Base-by-base conservation (phyloP, 108 stramenopile genomes). In the Pseudonitzschia multiseries region DNA sequence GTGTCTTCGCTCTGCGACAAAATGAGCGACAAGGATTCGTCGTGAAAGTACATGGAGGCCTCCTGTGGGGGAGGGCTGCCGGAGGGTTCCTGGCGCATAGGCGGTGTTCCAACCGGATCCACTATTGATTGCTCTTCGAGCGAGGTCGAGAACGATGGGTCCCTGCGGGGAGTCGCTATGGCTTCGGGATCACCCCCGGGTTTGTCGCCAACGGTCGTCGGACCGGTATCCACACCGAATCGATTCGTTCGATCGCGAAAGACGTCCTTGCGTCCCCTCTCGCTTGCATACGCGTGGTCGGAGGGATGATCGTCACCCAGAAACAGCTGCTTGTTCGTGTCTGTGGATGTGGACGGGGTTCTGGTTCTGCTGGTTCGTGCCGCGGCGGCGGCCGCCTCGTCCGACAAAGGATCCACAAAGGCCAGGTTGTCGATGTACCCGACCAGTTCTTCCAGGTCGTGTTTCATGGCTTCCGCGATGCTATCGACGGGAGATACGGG, bases 381-480 rank as follows among this genome's bases (percentile, higher is more conserved):
- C 32, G 61, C 32, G 17, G 18, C 18, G 12, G 0, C 8, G 4
- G 29, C 33, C 24, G 42, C 48, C 36, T 29, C 46, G 31, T 48
- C 21, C 46, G 42, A 14, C 24, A n/a, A n/a, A n/a, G 42, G 31
- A 36, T 67, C 66, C n/a, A n/a, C n/a, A 26, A 67, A 67, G n/a
- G 66, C 46, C 66, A 67, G 43, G 24, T 40, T 40, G 17, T 67
- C 66, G 22, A 67, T 67, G 27, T 67, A 67, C 12, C 46, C 66
- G 43, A 67, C 42, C 66, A 67, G 28, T 48, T 67, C 66, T 28
- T 67, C 66, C 36, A 67, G 22, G 66, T 67, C 66, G 43, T 32
- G 42, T 22, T 50, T 67, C 66, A 67, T 67, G 18, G 66, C 66
- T 48, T 67, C 40, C 18, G 66, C 36, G 2, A 67, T 41, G 28